Evolutionary conservation across 495 filamentous ascomycete genomes (phyloP), one percentile per base, ranked within the genome.

Genomic region (Aspergillus funiculosus): DNA sequence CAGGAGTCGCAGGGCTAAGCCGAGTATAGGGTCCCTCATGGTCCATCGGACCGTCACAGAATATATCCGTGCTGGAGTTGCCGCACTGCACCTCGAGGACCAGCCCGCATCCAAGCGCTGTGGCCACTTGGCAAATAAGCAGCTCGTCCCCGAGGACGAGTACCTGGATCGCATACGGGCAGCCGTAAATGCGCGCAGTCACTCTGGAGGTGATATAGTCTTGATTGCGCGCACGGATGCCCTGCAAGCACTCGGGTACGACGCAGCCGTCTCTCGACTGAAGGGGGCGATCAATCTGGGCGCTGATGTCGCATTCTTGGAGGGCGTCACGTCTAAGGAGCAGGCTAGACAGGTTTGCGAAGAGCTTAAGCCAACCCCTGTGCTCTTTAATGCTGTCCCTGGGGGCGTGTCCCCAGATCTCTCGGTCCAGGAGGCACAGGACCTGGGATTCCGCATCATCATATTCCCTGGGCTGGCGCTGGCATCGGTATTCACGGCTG

Each of bases 31-130:
- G 0, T 76, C 78, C 4, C 68, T 84, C 42, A 83, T 82, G 73
- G 75, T 86, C 17, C 68, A 76, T 11, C 71, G 77, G 27, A 80
- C 81, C 1, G 75, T 82, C 13, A 68, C 75, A 47, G 71, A 79
- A 48, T 88, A 86, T 60, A 75, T 77, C 17, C 72, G 74, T 6
- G 71, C 80, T 6, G 81, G 81, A 30, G 79, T 87, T 0, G 83
- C 84, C 3, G 85, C 68, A 25, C 72, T 87, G 48, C 82, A 87
- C 57, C 73, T 87, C 54, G 83, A 89, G 61, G 84, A 87, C 67
- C 82, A 87, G 56, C 74, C 85, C 10, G 68, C 71, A 45, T 78
- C 73, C 17, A 87, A 87, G 55, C 81, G 80, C 10, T 84, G 80
- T 61, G 81, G 81, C 1, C 79, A 84, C 46, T 67, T 85, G 0